Evolutionary conservation across 2,329 filamentous ascomycete genomes (phyloP).

Genomic region (Aspergillus intermedius): DNA sequence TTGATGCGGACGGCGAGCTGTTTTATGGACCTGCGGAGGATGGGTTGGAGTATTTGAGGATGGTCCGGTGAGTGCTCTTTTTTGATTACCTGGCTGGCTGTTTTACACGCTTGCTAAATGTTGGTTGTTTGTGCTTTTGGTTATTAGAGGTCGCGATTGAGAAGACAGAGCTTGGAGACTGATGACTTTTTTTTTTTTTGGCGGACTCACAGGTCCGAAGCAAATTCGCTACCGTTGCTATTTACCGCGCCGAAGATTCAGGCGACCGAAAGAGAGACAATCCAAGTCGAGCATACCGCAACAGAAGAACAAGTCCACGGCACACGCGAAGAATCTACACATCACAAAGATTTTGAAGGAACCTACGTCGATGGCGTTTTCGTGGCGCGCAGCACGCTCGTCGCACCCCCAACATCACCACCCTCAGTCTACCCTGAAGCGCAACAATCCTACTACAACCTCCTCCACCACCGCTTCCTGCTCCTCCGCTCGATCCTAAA

Average conservation of each 20-base stretch:
- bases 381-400: conserved; percentile 50
- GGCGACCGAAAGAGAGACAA: conserved; percentile 2
- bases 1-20: conserved; percentile 46
- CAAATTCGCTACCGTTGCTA: conserved; percentile 64
- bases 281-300: not conserved
- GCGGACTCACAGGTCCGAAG: conserved; percentile 57
- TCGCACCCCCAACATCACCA: not conserved
- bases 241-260: conserved; percentile 55
- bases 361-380: conserved; percentile 77
- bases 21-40: conserved; percentile 63
- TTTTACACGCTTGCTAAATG: conserved; percentile 16
- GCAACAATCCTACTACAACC: conserved; percentile 60
- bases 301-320: not conserved
- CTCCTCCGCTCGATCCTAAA: conserved; percentile 59
- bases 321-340: conserved; percentile 25
- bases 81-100: conserved; percentile 22
- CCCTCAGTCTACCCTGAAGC: conserved; percentile 37
- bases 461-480: conserved; percentile 59
- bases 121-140: conserved; percentile 1
- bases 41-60: conserved; percentile 63
- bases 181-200: conserved; percentile 10
- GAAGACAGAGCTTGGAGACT: too few species aligned
- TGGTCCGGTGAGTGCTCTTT: conserved; percentile 57
- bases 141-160: not conserved
- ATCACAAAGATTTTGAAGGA: conserved; percentile 46